Evolutionary conservation across 2,329 filamentous ascomycete species (phyloP).

Genomic region (Akanthomyces lecanii): DNA sequence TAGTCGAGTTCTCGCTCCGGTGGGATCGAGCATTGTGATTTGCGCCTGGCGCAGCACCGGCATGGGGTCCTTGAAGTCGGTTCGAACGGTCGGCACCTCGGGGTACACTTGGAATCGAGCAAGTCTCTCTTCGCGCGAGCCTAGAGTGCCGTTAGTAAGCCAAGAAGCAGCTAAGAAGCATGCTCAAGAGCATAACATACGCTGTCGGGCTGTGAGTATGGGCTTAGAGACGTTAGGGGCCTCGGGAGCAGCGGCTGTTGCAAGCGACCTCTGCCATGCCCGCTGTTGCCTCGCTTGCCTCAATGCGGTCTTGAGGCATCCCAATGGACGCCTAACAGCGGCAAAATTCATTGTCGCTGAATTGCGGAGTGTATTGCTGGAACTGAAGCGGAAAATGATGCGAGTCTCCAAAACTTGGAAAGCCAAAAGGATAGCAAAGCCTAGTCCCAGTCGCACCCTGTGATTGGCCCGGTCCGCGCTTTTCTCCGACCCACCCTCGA

Average conservation of each 20-base stretch:
- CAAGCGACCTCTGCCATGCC: conserved; percentile 43
- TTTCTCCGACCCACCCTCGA: conserved; percentile 28
- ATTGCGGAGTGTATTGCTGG: neutral
- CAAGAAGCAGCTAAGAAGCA: neutral
- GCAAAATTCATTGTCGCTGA: conserved; percentile 54
- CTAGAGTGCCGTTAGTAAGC: conserved; percentile 24
- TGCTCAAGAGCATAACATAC: conserved; percentile 26
- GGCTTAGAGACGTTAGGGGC: conserved; percentile 23
- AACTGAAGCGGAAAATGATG: conserved; percentile 14
- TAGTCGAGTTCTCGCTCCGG: conserved; percentile 73
- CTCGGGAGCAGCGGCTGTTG: conserved; percentile 31
- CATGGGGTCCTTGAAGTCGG: conserved; percentile 63
- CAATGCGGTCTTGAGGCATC: conserved; percentile 64
- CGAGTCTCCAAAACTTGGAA: neutral
- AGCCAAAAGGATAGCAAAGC: neutral
- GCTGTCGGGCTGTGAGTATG: conserved; percentile 31
- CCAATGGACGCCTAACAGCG: conserved; percentile 60
- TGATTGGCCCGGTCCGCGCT: conserved; percentile 34
- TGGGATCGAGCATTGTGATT: conserved; percentile 74
- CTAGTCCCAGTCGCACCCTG: conserved; percentile 18
- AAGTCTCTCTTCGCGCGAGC: conserved; percentile 32
- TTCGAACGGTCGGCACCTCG: conserved; percentile 51
- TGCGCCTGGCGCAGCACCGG: conserved; percentile 62
- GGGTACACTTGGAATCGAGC: conserved; percentile 50
- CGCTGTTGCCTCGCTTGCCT: conserved; percentile 53